A percentile compares a stretch with the other conserved stretches of the same genome.
Conservation (phyloP, 2,329 filamentous ascomycete species). For the Ampelomyces quisqualis region DNA sequence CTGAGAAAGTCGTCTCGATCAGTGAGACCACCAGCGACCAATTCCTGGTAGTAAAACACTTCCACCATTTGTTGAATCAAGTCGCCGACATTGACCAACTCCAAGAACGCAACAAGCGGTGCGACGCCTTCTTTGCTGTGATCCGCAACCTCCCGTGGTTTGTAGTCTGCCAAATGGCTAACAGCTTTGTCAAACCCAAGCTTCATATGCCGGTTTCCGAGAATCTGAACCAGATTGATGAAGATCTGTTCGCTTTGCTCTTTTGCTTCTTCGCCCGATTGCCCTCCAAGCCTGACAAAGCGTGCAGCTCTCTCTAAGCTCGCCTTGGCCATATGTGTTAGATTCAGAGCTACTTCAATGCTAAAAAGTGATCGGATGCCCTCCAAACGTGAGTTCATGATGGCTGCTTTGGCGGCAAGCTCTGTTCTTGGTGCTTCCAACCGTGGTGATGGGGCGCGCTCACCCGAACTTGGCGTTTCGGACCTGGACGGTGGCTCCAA, state of each 20-base stretch:
- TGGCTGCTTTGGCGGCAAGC: slow-evolving; percentile 91
- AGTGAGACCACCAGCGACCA: slow-evolving; percentile 76
- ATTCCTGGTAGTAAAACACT: slow-evolving; percentile 96
- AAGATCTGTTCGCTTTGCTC: slow-evolving; percentile 92
- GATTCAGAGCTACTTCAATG: slow-evolving; percentile 86
- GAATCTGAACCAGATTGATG: slow-evolving; percentile 75
- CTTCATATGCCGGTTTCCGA: slow-evolving; percentile 85
- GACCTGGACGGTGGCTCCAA: slow-evolving; percentile 34
- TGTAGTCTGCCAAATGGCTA: slow-evolving; percentile 85
- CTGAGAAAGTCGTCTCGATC: slow-evolving; percentile 95
- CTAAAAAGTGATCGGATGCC: slow-evolving; percentile 94
- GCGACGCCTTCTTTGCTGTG: slow-evolving; percentile 74
- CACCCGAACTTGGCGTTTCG: slow-evolving; percentile 43
- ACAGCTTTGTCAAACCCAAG: slow-evolving; percentile 93
- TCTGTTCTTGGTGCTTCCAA: slow-evolving; percentile 80
- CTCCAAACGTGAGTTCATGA: slow-evolving; percentile 92
- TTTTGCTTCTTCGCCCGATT: slow-evolving; percentile 77
- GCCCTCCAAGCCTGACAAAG: slow-evolving; percentile 77
- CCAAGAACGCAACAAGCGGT: slow-evolving; percentile 91
- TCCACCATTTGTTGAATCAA: slow-evolving; percentile 99
- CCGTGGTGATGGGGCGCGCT: slow-evolving; percentile 42
- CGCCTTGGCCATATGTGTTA: slow-evolving; percentile 85
- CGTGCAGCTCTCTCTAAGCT: slow-evolving; percentile 82
- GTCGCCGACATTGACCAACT: slow-evolving; percentile 96
- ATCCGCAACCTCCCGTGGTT: slow-evolving; percentile 77